Evolutionary conservation across 225 moss, liverwort and hornwort species (phyloP).

Genomic region (Sphagnum tenellum): DNA sequence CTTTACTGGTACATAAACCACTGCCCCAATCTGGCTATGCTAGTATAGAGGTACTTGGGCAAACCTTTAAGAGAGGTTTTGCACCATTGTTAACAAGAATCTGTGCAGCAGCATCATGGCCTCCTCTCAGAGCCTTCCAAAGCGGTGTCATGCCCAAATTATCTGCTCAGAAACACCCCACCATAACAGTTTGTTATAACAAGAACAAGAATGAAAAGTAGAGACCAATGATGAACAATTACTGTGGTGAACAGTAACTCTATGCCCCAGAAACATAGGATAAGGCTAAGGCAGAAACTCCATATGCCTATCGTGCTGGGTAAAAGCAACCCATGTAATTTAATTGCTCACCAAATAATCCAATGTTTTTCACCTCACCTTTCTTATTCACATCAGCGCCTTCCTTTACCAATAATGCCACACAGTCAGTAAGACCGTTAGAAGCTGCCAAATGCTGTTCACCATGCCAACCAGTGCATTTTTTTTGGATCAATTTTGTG

Average conservation of each 20-base stretch:
- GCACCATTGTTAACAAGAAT: slow-evolving; percentile 56
- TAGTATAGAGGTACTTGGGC: not conserved
- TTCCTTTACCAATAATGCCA: slow-evolving; percentile 45
- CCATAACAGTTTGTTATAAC: no score
- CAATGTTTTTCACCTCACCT: slow-evolving; percentile 25
- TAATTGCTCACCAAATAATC: not conserved
- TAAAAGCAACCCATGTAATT: not conserved
- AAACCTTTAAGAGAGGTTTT: slow-evolving; percentile 37
- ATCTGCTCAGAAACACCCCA: slow-evolving; percentile 19
- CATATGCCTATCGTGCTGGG: no score
- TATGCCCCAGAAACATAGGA: no score
- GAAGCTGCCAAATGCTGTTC: slow-evolving; percentile 67
- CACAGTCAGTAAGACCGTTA: slow-evolving; percentile 51
- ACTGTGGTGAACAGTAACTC: no score
- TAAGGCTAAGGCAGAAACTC: no score
- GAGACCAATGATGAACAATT: no score
- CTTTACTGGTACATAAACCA: no score
- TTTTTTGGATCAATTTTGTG: no score
- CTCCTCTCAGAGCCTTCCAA: slow-evolving; percentile 53
- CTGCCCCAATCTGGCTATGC: no score
- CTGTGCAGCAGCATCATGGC: slow-evolving; percentile 39
- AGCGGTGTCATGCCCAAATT: slow-evolving; percentile 48
- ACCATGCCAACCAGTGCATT: not conserved
- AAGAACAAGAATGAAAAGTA: no score
- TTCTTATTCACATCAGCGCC: slow-evolving; percentile 49